Evolutionary conservation across 352 stramenopile species (phyloP).

Genomic region (Globisporangium perplexum): DNA sequence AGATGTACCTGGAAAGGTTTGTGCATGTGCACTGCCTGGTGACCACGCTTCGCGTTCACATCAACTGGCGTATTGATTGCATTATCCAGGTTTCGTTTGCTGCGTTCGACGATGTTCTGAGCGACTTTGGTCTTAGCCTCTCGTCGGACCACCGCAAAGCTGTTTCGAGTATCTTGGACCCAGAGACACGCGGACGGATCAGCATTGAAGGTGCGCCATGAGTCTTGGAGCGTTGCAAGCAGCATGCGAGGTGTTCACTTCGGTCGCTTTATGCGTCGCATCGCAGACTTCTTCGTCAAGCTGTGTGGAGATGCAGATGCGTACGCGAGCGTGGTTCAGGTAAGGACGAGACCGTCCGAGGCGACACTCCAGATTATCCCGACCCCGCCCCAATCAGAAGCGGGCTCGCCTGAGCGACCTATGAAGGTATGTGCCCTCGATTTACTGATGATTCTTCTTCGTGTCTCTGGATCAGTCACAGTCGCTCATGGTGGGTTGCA

Average conservation of each 20-base stretch:
- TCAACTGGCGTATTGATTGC: not conserved
- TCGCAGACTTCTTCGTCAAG: constrained; percentile 80
- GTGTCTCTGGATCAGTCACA: too few relatives aligned
- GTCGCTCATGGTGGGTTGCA: too few relatives aligned
- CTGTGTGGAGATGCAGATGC: constrained; percentile 58
- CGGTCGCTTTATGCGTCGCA: too few relatives aligned
- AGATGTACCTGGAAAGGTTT: constrained; percentile 66
- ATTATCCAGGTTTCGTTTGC: constrained; percentile 44
- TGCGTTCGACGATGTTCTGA: constrained; percentile 66
- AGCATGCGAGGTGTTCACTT: too few relatives aligned
- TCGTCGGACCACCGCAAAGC: constrained; percentile 30
- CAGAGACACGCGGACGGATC: constrained; percentile 41
- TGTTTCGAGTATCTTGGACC: constrained; percentile 46
- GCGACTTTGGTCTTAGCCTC: constrained; percentile 56
- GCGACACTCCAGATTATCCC: constrained; percentile 1
- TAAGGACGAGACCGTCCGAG: constrained; percentile 5
- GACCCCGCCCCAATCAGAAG: constrained; percentile 3
- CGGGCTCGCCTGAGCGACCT: constrained; percentile 1
- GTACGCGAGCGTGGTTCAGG: constrained; percentile 27
- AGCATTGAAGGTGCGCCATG: constrained; percentile 71
- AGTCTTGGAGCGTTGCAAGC: too few relatives aligned
- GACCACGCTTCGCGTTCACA: not conserved
- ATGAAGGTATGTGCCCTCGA: constrained; percentile 1
- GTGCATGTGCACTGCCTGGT: not conserved
- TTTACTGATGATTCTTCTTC: not conserved